Conservation (phyloP, 305 asterid species). For the Rubia peregrina region DNA sequence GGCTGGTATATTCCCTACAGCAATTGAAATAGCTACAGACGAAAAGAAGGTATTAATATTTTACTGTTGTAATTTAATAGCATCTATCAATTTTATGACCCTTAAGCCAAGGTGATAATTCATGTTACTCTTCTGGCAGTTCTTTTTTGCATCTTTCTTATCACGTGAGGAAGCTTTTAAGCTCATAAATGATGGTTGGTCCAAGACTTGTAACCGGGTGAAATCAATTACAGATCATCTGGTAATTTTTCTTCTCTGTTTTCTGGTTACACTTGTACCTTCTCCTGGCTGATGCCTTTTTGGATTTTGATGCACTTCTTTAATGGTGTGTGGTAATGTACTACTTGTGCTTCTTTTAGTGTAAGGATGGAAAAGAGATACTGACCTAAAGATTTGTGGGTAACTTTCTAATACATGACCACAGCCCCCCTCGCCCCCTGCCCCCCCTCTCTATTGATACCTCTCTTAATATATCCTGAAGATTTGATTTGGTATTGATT, state of each 20-base stretch:
- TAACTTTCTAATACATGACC: neutral
- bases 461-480: no score
- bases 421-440: no score
- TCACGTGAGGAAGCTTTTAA: slow-evolving; percentile 97
- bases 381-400: no score
- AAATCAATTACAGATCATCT: slow-evolving; percentile 50
- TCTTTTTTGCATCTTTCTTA: slow-evolving; percentile 85
- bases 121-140: slow-evolving; percentile 46
- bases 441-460: no score
- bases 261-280: slow-evolving; percentile 5
- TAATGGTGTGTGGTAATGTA: neutral
- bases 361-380: neutral
- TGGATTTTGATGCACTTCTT: neutral
- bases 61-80: neutral
- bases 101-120: slow-evolving; percentile 10
- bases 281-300: neutral
- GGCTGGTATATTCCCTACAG: slow-evolving; percentile 91
- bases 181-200: slow-evolving; percentile 90
- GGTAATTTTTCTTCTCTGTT: slow-evolving; percentile 30
- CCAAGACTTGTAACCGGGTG: slow-evolving; percentile 39
- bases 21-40: slow-evolving; percentile 81
- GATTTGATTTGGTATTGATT: neutral
- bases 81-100: neutral
- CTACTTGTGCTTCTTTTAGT: neutral
- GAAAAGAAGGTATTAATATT: slow-evolving; percentile 64